Evolutionary conservation across 306 rosid species (phyloP).

Genomic region (Erythrophleum fordii): DNA sequence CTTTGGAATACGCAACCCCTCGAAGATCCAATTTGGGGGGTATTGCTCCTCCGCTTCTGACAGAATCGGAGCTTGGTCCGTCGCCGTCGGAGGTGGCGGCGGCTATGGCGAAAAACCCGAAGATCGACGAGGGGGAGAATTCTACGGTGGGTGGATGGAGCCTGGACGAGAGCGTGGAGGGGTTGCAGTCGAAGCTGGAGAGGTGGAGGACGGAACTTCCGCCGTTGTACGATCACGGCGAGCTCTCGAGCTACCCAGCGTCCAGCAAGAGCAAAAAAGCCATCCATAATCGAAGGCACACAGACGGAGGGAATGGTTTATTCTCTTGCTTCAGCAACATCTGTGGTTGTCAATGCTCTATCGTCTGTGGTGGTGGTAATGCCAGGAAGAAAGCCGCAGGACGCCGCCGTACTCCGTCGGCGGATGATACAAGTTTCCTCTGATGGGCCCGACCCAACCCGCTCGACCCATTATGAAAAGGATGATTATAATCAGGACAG

Average conservation of each 20-base stretch:
- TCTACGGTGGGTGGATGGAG: conserved; percentile 71
- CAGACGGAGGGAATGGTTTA: conserved; percentile 58
- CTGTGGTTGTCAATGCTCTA: conserved; percentile 83
- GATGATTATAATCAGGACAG: too few relatives aligned
- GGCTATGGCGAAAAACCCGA: conserved; percentile 50
- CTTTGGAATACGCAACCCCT: conserved; percentile 62
- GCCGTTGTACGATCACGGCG: conserved; percentile 66
- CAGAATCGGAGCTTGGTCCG: conserved; percentile 89
- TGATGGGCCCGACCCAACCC: conserved; percentile 32
- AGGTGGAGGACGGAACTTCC: conserved; percentile 83
- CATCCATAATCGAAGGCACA: conserved; percentile 49
- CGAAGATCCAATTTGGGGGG: conserved; percentile 48
- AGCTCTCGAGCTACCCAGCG: conserved; percentile 35
- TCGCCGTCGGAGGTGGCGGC: conserved; percentile 96
- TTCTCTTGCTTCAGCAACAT: conserved; percentile 96
- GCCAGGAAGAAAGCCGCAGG: conserved; percentile 35
- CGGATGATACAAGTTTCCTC: conserved; percentile 37
- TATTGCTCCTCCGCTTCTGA: conserved; percentile 37
- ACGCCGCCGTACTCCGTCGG: conserved; percentile 50
- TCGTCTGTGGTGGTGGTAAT: conserved; percentile 68
- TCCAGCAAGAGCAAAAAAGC: conserved; percentile 42
- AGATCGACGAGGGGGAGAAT: conserved; percentile 54
- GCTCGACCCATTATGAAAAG: background rate
- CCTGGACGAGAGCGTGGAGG: conserved; percentile 72
- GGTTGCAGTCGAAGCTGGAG: conserved; percentile 71